Conservation (phyloP, 179 eudicot species). For the Drosera spatulata region DNA sequence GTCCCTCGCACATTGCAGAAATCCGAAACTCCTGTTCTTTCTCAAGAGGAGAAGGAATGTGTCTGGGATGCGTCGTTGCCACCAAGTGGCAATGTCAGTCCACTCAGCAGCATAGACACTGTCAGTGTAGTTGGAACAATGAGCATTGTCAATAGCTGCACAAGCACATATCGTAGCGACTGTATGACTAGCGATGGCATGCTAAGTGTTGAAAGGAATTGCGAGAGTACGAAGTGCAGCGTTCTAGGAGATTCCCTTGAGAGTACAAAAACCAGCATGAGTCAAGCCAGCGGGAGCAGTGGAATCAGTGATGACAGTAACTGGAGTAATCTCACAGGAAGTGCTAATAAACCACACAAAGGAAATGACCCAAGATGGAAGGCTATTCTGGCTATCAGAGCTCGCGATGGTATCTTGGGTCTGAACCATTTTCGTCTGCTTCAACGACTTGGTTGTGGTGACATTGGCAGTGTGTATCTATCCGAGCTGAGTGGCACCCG, state of each 20-base stretch:
- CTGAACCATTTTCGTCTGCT: constrained; percentile 49
- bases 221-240: constrained; percentile 41
- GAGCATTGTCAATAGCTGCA: constrained; percentile 73
- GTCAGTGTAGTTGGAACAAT: constrained; percentile 57
- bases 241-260: constrained; percentile 62
- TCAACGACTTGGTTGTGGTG: constrained; percentile 66
- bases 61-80: constrained; percentile 92
- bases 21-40: constrained; percentile 24
- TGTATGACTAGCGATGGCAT: constrained; percentile 52
- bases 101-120: constrained; percentile 71
- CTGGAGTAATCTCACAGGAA: constrained; percentile 72
- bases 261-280: constrained; percentile 78
- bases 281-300: constrained; percentile 77
- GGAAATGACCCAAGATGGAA: constrained; percentile 64
- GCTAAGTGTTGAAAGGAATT: constrained; percentile 56
- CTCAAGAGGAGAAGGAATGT: constrained; percentile 69
- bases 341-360: constrained; percentile 75
- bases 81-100: constrained; percentile 76
- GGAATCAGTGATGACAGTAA: constrained; percentile 86
- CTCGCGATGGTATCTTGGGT: constrained; percentile 39
- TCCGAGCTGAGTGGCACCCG: constrained; percentile 47
- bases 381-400: constrained; percentile 26
- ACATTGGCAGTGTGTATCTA: constrained; percentile 70
- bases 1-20: constrained; percentile 45
- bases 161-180: constrained; percentile 68